Percentiles rank a stretch among this genome's conserved stretches.
These are phyloP conservation scores for Acer campestre DNA, from an alignment of 345 rosid species.

Conservation along the genomic window DNA sequence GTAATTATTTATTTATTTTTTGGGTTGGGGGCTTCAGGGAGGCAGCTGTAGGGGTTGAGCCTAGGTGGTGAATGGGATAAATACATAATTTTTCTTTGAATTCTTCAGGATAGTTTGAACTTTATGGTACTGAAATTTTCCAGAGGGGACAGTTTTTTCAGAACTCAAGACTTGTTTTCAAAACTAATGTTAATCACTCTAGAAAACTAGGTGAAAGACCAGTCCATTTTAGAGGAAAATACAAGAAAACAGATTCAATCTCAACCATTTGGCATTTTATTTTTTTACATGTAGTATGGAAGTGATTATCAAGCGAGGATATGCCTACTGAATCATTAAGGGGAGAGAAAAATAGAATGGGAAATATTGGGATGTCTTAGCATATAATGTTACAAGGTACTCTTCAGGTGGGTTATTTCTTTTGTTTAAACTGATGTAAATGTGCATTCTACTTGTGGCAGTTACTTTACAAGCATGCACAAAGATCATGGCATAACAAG, in stretches of 20 bases:
- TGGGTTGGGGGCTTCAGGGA: background rate
- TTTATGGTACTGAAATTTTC: background rate
- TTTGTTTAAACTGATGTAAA: background rate
- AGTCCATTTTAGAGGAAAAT: background rate
- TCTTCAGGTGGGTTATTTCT: background rate
- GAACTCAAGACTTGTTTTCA: background rate
- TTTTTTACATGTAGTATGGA: background rate
- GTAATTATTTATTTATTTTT: background rate
- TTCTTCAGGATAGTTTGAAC: background rate
- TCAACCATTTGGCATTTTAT: background rate
- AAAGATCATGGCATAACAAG: conserved; percentile 27
- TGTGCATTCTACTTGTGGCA: background rate
- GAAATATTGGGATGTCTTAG: background rate
- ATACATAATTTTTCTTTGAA: background rate
- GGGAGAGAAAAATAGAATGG: background rate
- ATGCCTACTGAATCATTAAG: background rate
- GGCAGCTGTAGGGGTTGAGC: background rate
- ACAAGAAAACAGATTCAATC: background rate
- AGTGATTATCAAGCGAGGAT: background rate
- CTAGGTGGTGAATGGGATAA: background rate
- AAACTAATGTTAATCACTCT: background rate
- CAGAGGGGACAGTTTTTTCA: background rate
- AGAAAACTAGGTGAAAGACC: background rate
- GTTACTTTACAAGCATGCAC: conserved; percentile 45
- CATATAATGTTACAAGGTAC: background rate